Conservation (phyloP, 306 rosid genomes). For the Citrullus mucosospermus region DNA sequence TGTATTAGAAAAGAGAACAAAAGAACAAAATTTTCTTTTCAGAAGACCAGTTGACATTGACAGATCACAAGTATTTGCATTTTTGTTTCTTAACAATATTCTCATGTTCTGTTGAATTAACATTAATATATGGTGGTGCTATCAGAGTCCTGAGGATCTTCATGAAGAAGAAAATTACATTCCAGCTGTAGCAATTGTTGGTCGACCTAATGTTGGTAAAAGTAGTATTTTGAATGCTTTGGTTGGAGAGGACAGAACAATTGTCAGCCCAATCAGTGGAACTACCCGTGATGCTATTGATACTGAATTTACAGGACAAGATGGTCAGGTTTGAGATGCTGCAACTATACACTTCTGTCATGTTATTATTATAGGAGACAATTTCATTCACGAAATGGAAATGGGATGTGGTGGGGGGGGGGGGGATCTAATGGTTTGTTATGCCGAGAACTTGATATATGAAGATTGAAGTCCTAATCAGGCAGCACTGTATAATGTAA, state of each 20-base stretch:
- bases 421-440: too few species aligned
- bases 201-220: constrained; percentile 99
- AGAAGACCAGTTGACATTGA: neutral
- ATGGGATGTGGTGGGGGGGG: too few species aligned
- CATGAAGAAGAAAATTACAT: constrained; percentile 62
- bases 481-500: too few species aligned
- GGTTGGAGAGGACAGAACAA: constrained; percentile 90
- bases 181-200: constrained; percentile 91
- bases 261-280: constrained; percentile 98
- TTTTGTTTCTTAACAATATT: neutral
- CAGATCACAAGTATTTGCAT: neutral
- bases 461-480: too few species aligned
- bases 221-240: constrained; percentile 95
- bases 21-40: neutral
- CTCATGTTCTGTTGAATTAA: neutral
- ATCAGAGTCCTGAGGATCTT: constrained; percentile 32
- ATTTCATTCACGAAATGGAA: neutral
- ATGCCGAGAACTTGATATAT: too few species aligned
- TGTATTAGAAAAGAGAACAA: too few species aligned
- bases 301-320: constrained; percentile 74
- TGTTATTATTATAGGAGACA: neutral
- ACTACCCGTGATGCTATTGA: constrained; percentile 99
- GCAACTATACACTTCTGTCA: neutral
- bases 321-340: constrained; percentile 73
- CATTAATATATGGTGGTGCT: neutral